These are phyloP conservation scores for Ogataea siamensis DNA, from an alignment of 805 yeast genomes.

Conservation along the genomic window DNA sequence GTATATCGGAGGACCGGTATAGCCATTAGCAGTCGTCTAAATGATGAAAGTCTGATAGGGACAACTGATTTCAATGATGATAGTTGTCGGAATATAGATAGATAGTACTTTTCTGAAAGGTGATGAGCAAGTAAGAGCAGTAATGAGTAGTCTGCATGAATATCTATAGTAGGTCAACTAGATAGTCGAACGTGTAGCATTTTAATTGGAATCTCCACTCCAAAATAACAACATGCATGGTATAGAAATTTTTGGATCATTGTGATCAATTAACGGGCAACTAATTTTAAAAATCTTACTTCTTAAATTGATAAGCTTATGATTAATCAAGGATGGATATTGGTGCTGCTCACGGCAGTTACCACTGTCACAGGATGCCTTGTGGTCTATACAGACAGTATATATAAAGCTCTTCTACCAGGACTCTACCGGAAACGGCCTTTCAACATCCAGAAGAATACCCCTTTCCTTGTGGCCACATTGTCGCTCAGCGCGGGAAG, in stretches of 20 bases:
- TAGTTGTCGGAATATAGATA: conserved; percentile 14
- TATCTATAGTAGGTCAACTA: too few species aligned
- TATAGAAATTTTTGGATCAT: not conserved
- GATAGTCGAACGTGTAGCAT: too few species aligned
- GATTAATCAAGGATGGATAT: conserved; percentile 57
- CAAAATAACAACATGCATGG: not conserved
- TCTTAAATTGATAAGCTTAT: conserved; percentile 12
- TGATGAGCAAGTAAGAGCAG: not conserved
- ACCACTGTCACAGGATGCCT: conserved; percentile 73
- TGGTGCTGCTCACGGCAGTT: conserved; percentile 62
- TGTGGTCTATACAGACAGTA: conserved; percentile 58
- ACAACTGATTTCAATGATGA: conserved; percentile 14
- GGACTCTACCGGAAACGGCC: conserved; percentile 38
- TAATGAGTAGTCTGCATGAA: not conserved
- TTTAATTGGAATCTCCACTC: not conserved
- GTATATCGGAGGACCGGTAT: conserved; percentile 1
- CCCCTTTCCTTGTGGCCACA: conserved; percentile 67
- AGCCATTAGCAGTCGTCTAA: conserved; percentile 4
- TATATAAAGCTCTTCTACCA: conserved; percentile 47
- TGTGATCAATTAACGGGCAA: not conserved
- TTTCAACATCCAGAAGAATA: conserved; percentile 57
- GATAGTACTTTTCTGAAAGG: conserved; percentile 13
- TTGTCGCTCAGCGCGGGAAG: conserved; percentile 82
- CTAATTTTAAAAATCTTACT: not conserved
- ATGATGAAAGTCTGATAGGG: conserved; percentile 16